phyloP scores from a whole-genome alignment of 768 basidiomycete species.

The Strobilomyces echinocephalus region DNA sequence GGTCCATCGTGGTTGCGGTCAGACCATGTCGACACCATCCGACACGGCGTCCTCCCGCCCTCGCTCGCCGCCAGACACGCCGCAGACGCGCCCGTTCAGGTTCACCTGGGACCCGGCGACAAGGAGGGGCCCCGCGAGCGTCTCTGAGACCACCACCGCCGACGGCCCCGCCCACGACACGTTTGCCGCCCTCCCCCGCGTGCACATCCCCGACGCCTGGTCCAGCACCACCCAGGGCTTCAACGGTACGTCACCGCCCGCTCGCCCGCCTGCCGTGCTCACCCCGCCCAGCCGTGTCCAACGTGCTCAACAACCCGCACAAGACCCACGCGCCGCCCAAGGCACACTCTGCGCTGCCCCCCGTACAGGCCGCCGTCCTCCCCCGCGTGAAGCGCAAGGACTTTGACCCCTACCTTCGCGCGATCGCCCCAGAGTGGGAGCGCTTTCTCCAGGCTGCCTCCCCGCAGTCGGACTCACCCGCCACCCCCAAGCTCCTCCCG shows the following conservation, averaged over 20 bases:
- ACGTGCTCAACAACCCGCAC: slow-evolving; percentile 87
- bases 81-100: slow-evolving; percentile 54
- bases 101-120: slow-evolving; percentile 71
- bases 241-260: slow-evolving; percentile 55
- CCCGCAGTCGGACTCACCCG: slow-evolving; percentile 24
- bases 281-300: slow-evolving; percentile 74
- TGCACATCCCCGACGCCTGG: slow-evolving; percentile 53
- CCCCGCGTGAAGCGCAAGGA: slow-evolving; percentile 79
- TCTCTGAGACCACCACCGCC: slow-evolving; percentile 71
- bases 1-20: slow-evolving; percentile 33
- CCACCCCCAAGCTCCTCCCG: slow-evolving; percentile 45
- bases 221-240: slow-evolving; percentile 82
- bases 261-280: not conserved
- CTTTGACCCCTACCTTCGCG: slow-evolving; percentile 76
- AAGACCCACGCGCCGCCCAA: slow-evolving; percentile 83
- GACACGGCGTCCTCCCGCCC: slow-evolving; percentile 54
- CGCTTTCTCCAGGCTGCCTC: slow-evolving; percentile 51
- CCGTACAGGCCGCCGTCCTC: slow-evolving; percentile 66
- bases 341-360: slow-evolving; percentile 73
- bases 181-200: slow-evolving; percentile 40
- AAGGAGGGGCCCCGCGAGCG: slow-evolving; percentile 62
- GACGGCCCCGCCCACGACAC: slow-evolving; percentile 59
- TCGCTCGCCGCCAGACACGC: slow-evolving; percentile 38
- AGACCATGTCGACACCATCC: slow-evolving; percentile 45
- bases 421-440: slow-evolving; percentile 74